phyloP scores from a whole-genome alignment of 2,329 filamentous ascomycete genomes.

The Xylariaceae sp. region DNA sequence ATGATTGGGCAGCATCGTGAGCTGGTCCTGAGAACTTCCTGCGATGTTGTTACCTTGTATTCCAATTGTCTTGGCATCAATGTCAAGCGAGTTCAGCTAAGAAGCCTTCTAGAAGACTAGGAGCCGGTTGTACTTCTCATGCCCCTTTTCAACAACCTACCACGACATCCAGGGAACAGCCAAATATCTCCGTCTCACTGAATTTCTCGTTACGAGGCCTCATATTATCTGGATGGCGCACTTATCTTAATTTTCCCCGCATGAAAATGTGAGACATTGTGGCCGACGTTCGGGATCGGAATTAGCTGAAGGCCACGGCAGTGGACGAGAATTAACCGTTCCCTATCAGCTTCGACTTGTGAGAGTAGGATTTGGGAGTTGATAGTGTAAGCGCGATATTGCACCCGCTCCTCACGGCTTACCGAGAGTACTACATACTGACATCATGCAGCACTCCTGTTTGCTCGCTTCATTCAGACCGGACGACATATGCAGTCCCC shows the following conservation, averaged over 20 bases:
- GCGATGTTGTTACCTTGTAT: slow-evolving; percentile 5
- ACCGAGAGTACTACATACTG: background rate
- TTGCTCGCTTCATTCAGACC: background rate
- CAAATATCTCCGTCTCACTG: background rate
- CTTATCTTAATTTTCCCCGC: background rate
- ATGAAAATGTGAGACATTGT: background rate
- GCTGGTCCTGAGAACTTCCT: slow-evolving; percentile 5
- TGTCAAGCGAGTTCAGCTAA: slow-evolving; percentile 11
- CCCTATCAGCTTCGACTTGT: background rate
- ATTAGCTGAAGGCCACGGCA: background rate
- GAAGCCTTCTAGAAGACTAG: slow-evolving; percentile 18
- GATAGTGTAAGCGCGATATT: background rate
- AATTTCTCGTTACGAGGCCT: background rate
- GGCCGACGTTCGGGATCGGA: background rate
- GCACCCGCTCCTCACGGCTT: background rate
- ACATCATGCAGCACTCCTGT: background rate
- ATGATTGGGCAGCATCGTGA: slow-evolving; percentile 9
- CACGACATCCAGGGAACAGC: background rate
- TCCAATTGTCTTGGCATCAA: background rate
- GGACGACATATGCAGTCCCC: too few species aligned
- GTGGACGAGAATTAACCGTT: background rate
- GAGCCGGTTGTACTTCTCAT: slow-evolving; percentile 2
- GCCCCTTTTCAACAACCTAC: background rate
- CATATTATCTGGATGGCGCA: background rate
- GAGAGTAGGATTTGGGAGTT: background rate